A percentile compares a stretch with the other conserved stretches of the same genome.
These are phyloP conservation scores for Hypocreales sp. DNA, from an alignment of 2,329 filamentous ascomycete species.

Conservation along the genomic window DNA sequence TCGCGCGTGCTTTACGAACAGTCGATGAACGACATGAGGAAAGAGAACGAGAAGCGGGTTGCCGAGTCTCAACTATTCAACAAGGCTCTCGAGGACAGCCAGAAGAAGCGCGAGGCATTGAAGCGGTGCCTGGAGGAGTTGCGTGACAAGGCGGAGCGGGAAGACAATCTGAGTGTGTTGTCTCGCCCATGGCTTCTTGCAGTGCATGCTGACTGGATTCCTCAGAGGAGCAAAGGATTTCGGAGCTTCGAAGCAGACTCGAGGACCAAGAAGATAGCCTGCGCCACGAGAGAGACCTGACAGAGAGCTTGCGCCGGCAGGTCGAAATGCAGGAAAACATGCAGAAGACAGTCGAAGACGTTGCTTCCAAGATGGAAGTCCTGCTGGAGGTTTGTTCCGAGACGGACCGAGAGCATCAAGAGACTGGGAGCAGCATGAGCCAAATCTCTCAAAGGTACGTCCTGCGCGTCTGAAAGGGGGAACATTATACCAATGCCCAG, in stretches of 20 bases:
- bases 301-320: slow-evolving; percentile 4
- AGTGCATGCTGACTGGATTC: background rate
- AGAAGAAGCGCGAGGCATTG: slow-evolving; percentile 16
- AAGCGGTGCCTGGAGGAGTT: slow-evolving; percentile 14
- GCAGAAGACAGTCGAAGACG: slow-evolving; percentile 2
- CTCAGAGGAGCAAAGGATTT: slow-evolving; percentile 11
- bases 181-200: no score
- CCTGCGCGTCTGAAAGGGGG: background rate
- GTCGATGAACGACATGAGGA: slow-evolving; percentile 16
- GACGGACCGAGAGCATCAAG: background rate
- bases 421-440: slow-evolving; percentile 1
- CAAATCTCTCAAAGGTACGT: slow-evolving; percentile 8
- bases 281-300: slow-evolving; percentile 2
- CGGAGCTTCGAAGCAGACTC: slow-evolving; percentile 7
- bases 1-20: slow-evolving; percentile 17
- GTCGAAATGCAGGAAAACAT: slow-evolving; percentile 5
- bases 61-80: slow-evolving; percentile 10
- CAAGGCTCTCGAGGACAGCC: slow-evolving; percentile 11
- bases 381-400: slow-evolving; percentile 5
- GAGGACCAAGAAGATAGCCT: slow-evolving; percentile 6
- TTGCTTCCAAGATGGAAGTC: slow-evolving; percentile 8
- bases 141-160: slow-evolving; percentile 7
- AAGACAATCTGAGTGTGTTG: slow-evolving; percentile 10
- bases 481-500: background rate
- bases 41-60: slow-evolving; percentile 12